phyloP scores from a whole-genome alignment of 2,329 filamentous ascomycete genomes.

The Dothidotthia symphoricarpi region DNA sequence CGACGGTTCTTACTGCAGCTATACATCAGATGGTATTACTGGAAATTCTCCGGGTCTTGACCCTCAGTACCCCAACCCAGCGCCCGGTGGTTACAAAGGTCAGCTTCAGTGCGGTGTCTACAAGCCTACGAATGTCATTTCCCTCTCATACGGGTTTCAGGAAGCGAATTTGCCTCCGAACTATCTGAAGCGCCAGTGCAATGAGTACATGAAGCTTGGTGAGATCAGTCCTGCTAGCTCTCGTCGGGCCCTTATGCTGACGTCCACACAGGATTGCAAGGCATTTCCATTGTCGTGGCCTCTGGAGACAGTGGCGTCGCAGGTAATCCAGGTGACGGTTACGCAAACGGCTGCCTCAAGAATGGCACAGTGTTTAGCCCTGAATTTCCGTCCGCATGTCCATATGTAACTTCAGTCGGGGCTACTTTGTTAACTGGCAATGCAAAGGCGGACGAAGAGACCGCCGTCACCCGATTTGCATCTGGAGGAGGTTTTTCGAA shows the following conservation, averaged over 20 bases:
- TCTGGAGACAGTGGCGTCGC: conserved; percentile 45
- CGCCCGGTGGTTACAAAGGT: conserved; percentile 17
- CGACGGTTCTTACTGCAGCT: conserved; percentile 19
- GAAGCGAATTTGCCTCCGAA: conserved; percentile 51
- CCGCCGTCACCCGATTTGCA: conserved; percentile 6
- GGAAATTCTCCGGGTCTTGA: conserved; percentile 18
- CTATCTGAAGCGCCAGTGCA: conserved; percentile 53
- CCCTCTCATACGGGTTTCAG: conserved; percentile 55
- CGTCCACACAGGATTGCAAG: conserved; percentile 30
- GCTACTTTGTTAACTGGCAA: no score
- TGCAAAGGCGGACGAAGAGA: no score
- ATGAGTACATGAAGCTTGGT: conserved; percentile 51
- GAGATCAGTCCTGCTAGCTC: no score
- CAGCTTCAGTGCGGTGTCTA: conserved; percentile 42
- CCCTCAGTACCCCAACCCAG: conserved; percentile 15
- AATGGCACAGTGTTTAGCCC: conserved; percentile 48
- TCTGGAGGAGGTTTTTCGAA: conserved; percentile 49
- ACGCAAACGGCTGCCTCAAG: conserved; percentile 16
- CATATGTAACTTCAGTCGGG: conserved; percentile 58
- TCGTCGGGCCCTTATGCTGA: no score
- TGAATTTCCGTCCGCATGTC: conserved; percentile 63
- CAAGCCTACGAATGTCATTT: conserved; percentile 52
- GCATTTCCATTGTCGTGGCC: conserved; percentile 50
- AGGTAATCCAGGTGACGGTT: conserved; percentile 11
- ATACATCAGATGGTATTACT: no score